Base-by-base conservation (phyloP, 176 grass and related monocot genomes). In the Poa annua region DNA sequence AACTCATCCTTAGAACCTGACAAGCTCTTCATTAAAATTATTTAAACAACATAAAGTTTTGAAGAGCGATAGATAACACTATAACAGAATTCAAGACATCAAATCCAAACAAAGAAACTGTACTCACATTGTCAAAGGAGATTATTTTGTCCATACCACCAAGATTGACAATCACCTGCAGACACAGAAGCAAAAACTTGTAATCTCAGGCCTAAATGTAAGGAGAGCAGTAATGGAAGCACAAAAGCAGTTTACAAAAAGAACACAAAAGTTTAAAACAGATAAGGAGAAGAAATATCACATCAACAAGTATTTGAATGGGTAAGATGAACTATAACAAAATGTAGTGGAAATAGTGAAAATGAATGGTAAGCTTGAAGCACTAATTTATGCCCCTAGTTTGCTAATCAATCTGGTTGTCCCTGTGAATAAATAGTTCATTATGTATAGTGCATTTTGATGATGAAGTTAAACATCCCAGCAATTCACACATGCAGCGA, bases 91-190 rank as follows among this genome's bases (percentile, higher is more conserved):
- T 56, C 52, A 80, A 4, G 42, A n/a, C 57, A 65, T 52, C 49
- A 74, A 88, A 83, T 86, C 29, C 48, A 84, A 48, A 75, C 44
- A 88, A 85, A 71, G 36, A 60, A 77, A 59, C 62, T 80, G 49
- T 82, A 75, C 75, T 50, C 81, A 97, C 95, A 84, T 90, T 98
- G 83, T 98, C 95, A 85, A 98, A 84, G 36, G 92, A 89, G 75
- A 90, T 84, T 71, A 92, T 91, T 81, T 98, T 95, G 82, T 88
- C 82, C 95, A 98, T 98, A 54, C 85, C 88, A 76, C 78, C 41
- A 71, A 98, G 86, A 71, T 78, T 91, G 80, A 98, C 75, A 47
- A 98, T 92, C 66, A 98, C 92, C 95, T 98, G 85, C 70, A 86
- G 44, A 71, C 42, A 85, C n/a, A 66, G 7, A 53, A 74, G 53